Evolutionary conservation across 148 eudicot genomes (phyloP).

Genomic region (Diospyros kaki): DNA sequence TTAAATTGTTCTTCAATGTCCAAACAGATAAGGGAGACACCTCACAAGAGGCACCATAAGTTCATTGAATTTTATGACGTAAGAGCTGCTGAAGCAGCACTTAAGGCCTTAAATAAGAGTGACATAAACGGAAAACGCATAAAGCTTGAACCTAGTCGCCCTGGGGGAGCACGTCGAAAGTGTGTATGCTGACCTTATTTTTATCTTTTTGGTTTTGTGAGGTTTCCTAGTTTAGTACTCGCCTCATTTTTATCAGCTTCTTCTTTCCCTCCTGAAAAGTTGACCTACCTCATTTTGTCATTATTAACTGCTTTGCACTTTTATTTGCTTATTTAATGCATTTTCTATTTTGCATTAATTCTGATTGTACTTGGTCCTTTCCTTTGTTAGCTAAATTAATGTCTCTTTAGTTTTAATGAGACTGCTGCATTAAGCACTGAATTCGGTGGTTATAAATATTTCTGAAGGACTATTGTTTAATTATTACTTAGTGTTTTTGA

Average conservation of each 20-base stretch:
- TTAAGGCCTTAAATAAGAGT: conserved; percentile 82
- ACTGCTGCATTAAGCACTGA: not conserved
- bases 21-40: conserved; percentile 88
- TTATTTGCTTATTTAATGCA: not conserved
- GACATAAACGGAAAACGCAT: conserved; percentile 96
- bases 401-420: not conserved
- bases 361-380: not conserved
- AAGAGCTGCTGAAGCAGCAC: conserved; percentile 93
- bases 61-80: conserved; percentile 93
- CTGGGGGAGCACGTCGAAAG: conserved; percentile 94
- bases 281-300: not conserved
- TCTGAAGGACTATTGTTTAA: too few relatives aligned
- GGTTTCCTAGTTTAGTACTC: not conserved
- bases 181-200: conserved; percentile 24
- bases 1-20: conserved; percentile 1
- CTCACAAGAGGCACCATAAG: conserved; percentile 89
- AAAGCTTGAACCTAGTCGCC: conserved; percentile 94
- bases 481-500: too few relatives aligned
- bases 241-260: not conserved
- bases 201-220: too few relatives aligned
- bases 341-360: conserved; percentile 2
- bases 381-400: not conserved
- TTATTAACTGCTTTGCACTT: not conserved
- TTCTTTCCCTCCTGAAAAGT: not conserved
- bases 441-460: too few relatives aligned